These are phyloP conservation scores for Epichloe brachyelytri DNA, from an alignment of 2,329 filamentous ascomycete genomes.

Conservation along the genomic window DNA sequence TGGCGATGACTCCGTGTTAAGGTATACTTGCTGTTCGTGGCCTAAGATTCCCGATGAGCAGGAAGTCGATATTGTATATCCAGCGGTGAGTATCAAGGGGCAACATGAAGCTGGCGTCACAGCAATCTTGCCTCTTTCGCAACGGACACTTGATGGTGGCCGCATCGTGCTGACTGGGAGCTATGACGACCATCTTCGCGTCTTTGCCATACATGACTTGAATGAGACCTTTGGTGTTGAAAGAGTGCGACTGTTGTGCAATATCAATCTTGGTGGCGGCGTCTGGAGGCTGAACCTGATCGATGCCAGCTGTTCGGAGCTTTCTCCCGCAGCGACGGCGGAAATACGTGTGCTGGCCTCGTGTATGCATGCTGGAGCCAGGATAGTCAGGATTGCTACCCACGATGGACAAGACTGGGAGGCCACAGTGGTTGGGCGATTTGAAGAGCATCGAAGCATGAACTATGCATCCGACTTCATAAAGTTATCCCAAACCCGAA, in stretches of 20 bases:
- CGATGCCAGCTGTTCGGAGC: slow-evolving; percentile 10
- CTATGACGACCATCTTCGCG: slow-evolving; percentile 74
- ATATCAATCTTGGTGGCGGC: slow-evolving; percentile 59
- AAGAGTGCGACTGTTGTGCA: slow-evolving; percentile 41
- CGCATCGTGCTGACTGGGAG: slow-evolving; percentile 69
- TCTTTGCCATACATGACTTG: slow-evolving; percentile 41
- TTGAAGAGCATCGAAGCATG: slow-evolving; percentile 86
- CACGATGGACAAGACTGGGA: slow-evolving; percentile 33
- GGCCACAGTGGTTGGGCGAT: slow-evolving; percentile 54
- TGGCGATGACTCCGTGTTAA: slow-evolving; percentile 59
- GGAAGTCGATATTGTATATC: slow-evolving; percentile 3
- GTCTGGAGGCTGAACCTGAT: slow-evolving; percentile 76
- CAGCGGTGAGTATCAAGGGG: slow-evolving; percentile 25
- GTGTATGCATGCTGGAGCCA: slow-evolving; percentile 83
- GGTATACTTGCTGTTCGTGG: slow-evolving; percentile 28
- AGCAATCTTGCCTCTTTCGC: slow-evolving; percentile 59
- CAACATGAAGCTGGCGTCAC: slow-evolving; percentile 74
- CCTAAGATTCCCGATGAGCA: slow-evolving; percentile 8
- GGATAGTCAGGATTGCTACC: slow-evolving; percentile 41
- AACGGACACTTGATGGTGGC: slow-evolving; percentile 27
- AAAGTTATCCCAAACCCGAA: slow-evolving; percentile 17
- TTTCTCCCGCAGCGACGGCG: slow-evolving; percentile 13
- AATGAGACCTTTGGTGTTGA: slow-evolving; percentile 26
- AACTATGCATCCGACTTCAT: slow-evolving; percentile 77
- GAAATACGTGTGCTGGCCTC: slow-evolving; percentile 55